Conservation (phyloP, 73 alveolate genomes). For the Stentor roeselii region DNA sequence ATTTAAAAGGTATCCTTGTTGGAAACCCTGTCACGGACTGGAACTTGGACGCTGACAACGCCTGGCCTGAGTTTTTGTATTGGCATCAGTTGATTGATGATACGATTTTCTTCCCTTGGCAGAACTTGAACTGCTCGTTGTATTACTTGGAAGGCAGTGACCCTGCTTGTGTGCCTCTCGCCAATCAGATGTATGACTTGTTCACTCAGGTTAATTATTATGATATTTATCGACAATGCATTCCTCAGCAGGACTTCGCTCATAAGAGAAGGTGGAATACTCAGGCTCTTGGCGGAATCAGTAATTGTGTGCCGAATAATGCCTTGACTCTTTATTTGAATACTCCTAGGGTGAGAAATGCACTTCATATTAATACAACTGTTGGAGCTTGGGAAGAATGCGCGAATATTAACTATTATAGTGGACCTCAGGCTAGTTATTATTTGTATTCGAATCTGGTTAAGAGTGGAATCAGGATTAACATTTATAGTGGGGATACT, state of each 20-base stretch:
- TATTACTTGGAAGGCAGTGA: not conserved
- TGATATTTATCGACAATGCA: not conserved
- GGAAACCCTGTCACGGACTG: constrained; percentile 41
- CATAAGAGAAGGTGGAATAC: too few relatives aligned
- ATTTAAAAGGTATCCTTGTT: constrained; percentile 37
- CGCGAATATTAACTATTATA: not conserved
- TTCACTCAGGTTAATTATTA: not conserved
- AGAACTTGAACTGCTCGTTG: not conserved
- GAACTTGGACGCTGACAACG: not conserved
- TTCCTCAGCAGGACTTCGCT: too few relatives aligned
- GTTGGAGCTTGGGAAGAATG: not conserved
- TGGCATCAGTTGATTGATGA: not conserved
- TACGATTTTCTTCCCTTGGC: not conserved
- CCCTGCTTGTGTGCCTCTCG: not conserved
- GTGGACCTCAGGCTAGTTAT: constrained; percentile 7
- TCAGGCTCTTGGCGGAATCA: not conserved
- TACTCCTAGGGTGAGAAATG: not conserved
- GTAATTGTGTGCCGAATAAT: not conserved
- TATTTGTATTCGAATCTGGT: constrained; percentile 46
- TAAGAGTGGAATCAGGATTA: constrained; percentile 30
- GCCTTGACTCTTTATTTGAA: not conserved
- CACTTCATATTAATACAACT: not conserved
- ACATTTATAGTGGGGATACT: constrained; percentile 66
- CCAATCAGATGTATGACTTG: not conserved
- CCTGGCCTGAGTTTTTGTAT: not conserved